Base-by-base conservation (phyloP, 345 rosid species). In the Ceriops tagal region DNA sequence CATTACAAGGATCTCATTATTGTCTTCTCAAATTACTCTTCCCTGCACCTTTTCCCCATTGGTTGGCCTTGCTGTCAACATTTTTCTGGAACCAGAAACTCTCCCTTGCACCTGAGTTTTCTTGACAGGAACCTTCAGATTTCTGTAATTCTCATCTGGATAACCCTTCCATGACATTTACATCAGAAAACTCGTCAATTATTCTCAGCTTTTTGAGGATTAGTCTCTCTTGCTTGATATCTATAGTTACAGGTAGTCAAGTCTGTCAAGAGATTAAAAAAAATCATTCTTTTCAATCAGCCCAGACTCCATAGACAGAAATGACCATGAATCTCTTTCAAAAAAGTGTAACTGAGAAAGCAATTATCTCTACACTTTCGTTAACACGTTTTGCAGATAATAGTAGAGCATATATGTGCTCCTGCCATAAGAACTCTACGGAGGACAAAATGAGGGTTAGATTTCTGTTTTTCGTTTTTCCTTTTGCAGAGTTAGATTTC, bases 141-240 rank as follows among this genome's bases (percentile, higher is more conserved):
- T 27, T 30, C 53, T 28, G 69, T 30, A 8, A 27, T 34, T 58
- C 53, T 63, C 67, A 73, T 71, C 70, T 60, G 52, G 59, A 67
- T 22, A 53, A 35, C 53, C 65, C 73, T 58, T 73, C 69, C 55
- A 57, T 46, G 53, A 31, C 31, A 32, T 62, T 70, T 24, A 61
- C 9, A 39, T 62, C 73, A 32, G 71, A 66, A 58, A 69, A 71
- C 68, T 84, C 86, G 26, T 83, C 85, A 21, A 86, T 68, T 31
- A 80, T 70, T 69, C 84, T 84, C 71, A 92, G 84, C 80, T 85
- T 92, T 75, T 81, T 79, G 43, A 92, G 88, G 67, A 92, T 89
- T 58, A 80, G 27, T 73, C 32, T 83, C 86, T 92, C 97, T 78
- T 90, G 96, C 82, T 82, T 87, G 28, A 79, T 84, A 79, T 90